A percentile compares a stretch with the other conserved stretches of the same genome.
Evolutionary conservation across 2,329 filamentous ascomycete species (phyloP).

Genomic region (Aureobasidium namibiae): DNA sequence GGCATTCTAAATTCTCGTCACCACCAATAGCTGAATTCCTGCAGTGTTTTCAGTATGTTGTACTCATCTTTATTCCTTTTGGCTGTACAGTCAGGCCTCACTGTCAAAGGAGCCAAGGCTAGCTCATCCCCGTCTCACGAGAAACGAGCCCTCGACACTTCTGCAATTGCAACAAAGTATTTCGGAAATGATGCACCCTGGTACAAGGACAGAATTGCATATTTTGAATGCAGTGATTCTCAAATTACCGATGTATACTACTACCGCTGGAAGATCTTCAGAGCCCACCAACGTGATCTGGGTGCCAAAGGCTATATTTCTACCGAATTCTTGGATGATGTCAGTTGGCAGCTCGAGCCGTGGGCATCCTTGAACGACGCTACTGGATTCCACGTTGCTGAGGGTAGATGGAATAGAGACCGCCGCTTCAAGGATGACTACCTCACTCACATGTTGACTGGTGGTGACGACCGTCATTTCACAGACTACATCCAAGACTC

Average conservation of each 20-base stretch:
- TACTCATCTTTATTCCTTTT: not conserved
- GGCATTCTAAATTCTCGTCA: not conserved
- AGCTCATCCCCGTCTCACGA: not conserved
- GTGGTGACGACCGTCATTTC: constrained; percentile 36
- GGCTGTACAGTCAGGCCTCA: not conserved
- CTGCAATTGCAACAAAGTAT: constrained; percentile 18
- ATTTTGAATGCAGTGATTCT: constrained; percentile 32
- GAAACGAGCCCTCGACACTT: not conserved
- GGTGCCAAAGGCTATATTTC: constrained; percentile 36
- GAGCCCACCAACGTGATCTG: constrained; percentile 37
- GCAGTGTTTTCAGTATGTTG: not conserved
- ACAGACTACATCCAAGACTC: constrained; percentile 36
- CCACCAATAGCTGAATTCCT: not conserved
- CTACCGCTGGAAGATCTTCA: constrained; percentile 39
- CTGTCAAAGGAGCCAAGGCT: not conserved
- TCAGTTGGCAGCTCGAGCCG: constrained; percentile 34
- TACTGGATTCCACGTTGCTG: constrained; percentile 36
- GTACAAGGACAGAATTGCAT: constrained; percentile 32
- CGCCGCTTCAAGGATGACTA: constrained; percentile 38
- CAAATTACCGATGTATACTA: constrained; percentile 37
- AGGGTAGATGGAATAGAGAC: constrained; percentile 38
- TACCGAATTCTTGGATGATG: constrained; percentile 38
- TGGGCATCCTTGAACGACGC: constrained; percentile 38
- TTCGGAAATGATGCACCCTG: constrained; percentile 35
- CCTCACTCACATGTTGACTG: constrained; percentile 32